A percentile compares a stretch with the other conserved stretches of the same genome.
phyloP scores from a whole-genome alignment of 2,329 filamentous ascomycete genomes.

The Pseudogymnoascus sp. region DNA sequence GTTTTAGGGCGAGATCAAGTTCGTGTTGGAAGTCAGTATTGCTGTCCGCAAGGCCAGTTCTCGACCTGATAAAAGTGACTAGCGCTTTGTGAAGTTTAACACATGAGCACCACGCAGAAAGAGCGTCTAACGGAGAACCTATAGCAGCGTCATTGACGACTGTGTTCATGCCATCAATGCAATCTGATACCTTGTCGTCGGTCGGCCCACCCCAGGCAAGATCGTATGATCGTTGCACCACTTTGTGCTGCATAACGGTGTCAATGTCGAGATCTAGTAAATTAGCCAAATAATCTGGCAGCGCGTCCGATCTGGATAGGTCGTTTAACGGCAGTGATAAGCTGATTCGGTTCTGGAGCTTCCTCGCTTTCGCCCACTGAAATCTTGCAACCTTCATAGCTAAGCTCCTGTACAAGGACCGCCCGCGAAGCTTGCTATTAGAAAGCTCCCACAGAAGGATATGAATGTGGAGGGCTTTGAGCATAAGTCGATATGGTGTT shows the following conservation, averaged over 20 bases:
- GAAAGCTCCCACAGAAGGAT: slow-evolving; percentile 56
- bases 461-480: slow-evolving; percentile 87
- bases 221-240: slow-evolving; percentile 82
- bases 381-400: slow-evolving; percentile 66
- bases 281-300: slow-evolving; percentile 69
- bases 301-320: slow-evolving; percentile 45
- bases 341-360: slow-evolving; percentile 46
- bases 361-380: slow-evolving; percentile 75
- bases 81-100: slow-evolving; percentile 64
- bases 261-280: slow-evolving; percentile 76
- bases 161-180: slow-evolving; percentile 29
- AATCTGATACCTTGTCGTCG: slow-evolving; percentile 56
- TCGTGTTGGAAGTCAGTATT: slow-evolving; percentile 22
- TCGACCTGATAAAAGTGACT: slow-evolving; percentile 52
- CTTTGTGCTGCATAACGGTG: slow-evolving; percentile 67
- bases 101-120: slow-evolving; percentile 87
- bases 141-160: slow-evolving; percentile 59
- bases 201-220: slow-evolving; percentile 66
- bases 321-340: slow-evolving; percentile 25
- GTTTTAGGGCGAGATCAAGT: slow-evolving; percentile 52
- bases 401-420: slow-evolving; percentile 60
- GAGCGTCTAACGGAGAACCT: slow-evolving; percentile 77
- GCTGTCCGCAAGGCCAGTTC: slow-evolving; percentile 33
- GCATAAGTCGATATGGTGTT: slow-evolving; percentile 76
- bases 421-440: slow-evolving; percentile 37